Base-by-base conservation (phyloP, 306 rosid species). In the Ochetophila trinervis region DNA sequence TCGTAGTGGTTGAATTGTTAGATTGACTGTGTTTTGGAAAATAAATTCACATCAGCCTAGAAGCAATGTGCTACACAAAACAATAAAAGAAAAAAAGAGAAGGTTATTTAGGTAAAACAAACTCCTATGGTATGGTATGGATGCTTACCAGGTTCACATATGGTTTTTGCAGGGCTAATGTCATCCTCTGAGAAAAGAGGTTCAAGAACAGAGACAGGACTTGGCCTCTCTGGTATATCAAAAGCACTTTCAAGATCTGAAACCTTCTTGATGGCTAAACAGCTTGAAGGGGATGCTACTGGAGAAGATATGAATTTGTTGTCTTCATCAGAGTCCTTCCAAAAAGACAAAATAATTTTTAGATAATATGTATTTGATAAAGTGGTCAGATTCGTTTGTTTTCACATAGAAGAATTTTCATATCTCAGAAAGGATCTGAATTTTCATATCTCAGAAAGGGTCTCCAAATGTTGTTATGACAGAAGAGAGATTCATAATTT, bases 171-270 rank as follows among this genome's bases (percentile, higher is more conserved):
- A 4, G 87, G 82, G 74, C 82, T 81, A 63, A 62, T 70, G 42
- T 84, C 89, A 51, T 90, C 95, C 66, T 90, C 95, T 53, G 74
- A 23, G 76, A 88, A 86, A 24, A 74, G 69, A 4, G 74, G 79
- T 68, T 88, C 96, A 24, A 94, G 96, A 79, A 94, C 88, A 51
- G 99, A 94, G 50, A 86, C 80, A 8, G 99, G 97, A 81, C 99
- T 94, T n/a, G 95, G 99, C 57, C 88, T 74, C 51, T 75, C 95
- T 21, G 82, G 83, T 47, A 67, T 62, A 34, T 80, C 87, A 1
- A 69, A 14, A 64, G 56, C 57, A 52, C 71, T 77, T 50, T 82
- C 96, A 62, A 48, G 62, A 58, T 76, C 87, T 70, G 83, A 85
- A 72, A 22, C 68, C 56, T 81, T 77, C 68, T 58, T 77, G 51